Conservation (phyloP, 2,329 filamentous ascomycete genomes). For the Calonectria hawksworthii region DNA sequence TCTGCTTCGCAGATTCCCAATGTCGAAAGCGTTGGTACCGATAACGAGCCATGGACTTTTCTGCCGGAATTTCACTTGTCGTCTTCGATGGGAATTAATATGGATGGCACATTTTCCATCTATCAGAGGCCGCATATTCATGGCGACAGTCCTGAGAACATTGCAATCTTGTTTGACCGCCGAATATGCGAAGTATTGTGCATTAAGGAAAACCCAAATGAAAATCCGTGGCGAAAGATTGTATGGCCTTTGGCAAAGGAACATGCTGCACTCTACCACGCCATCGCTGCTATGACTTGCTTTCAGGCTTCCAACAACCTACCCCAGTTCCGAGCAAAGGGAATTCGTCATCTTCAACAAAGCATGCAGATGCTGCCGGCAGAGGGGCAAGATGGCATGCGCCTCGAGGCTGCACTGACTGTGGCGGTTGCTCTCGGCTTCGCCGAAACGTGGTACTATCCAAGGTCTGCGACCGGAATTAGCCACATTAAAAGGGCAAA, state of each 20-base stretch:
- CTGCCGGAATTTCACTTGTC: neutral
- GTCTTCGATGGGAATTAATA: neutral
- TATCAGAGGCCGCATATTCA: slow-evolving; percentile 18
- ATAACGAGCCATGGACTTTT: neutral
- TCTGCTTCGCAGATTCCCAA: neutral
- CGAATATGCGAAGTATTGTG: slow-evolving; percentile 30
- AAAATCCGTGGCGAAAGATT: slow-evolving; percentile 31
- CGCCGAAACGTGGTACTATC: slow-evolving; percentile 33
- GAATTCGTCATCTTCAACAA: slow-evolving; percentile 18
- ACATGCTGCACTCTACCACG: slow-evolving; percentile 30
- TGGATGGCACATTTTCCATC: slow-evolving; percentile 8
- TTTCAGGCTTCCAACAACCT: slow-evolving; percentile 27
- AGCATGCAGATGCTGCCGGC: slow-evolving; percentile 23
- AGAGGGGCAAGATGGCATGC: slow-evolving; percentile 1
- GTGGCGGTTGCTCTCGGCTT: slow-evolving; percentile 25
- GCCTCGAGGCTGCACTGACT: slow-evolving; percentile 22
- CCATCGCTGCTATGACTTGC: slow-evolving; percentile 35
- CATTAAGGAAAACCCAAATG: slow-evolving; percentile 25
- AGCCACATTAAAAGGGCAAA: slow-evolving; percentile 22
- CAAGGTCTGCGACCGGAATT: slow-evolving; percentile 29
- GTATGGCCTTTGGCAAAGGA: slow-evolving; percentile 33
- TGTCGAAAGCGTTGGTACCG: neutral
- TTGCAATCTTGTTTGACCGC: slow-evolving; percentile 27
- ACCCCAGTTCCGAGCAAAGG: slow-evolving; percentile 24
- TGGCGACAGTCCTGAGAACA: slow-evolving; percentile 28